Conservation (phyloP, 768 basidiomycete genomes). For the Cystobasidiopsis lactophilus region DNA sequence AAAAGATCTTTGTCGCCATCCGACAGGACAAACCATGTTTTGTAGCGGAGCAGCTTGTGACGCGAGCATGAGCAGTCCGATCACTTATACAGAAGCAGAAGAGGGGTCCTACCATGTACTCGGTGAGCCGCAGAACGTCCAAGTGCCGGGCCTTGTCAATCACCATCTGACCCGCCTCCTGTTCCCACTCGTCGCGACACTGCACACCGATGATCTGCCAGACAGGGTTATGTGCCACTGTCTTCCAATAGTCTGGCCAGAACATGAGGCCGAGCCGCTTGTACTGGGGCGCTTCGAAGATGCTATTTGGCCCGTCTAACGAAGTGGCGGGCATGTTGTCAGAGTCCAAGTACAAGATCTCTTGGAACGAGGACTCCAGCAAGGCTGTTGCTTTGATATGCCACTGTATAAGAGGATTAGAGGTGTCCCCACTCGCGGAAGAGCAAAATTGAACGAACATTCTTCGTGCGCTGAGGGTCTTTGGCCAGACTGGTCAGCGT, state of each 20-base stretch:
- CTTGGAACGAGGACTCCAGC: conserved; percentile 20
- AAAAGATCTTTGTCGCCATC: conserved; percentile 30
- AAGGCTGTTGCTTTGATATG: conserved; percentile 24
- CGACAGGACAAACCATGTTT: conserved; percentile 26
- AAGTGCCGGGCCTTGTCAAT: conserved; percentile 28
- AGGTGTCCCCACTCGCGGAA: too few species aligned
- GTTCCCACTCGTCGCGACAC: conserved; percentile 30
- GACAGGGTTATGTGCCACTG: conserved; percentile 17
- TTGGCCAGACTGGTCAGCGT: conserved; percentile 17
- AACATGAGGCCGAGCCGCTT: conserved; percentile 24
- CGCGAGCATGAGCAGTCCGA: neutral
- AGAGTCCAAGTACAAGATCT: conserved; percentile 27
- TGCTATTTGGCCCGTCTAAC: conserved; percentile 15
- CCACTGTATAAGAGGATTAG: conserved; percentile 8
- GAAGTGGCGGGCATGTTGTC: conserved; percentile 4
- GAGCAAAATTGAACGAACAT: neutral
- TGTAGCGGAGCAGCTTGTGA: neutral
- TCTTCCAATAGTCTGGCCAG: conserved; percentile 29
- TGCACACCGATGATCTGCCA: conserved; percentile 20
- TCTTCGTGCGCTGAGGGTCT: conserved; percentile 22
- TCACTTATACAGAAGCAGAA: too few species aligned
- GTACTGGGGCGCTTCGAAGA: conserved; percentile 28
- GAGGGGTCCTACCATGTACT: too few species aligned
- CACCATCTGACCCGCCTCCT: conserved; percentile 30
- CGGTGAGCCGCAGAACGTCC: conserved; percentile 22